phyloP scores from a whole-genome alignment of 2,329 filamentous ascomycete genomes.

The Elsinoe necatrix region DNA sequence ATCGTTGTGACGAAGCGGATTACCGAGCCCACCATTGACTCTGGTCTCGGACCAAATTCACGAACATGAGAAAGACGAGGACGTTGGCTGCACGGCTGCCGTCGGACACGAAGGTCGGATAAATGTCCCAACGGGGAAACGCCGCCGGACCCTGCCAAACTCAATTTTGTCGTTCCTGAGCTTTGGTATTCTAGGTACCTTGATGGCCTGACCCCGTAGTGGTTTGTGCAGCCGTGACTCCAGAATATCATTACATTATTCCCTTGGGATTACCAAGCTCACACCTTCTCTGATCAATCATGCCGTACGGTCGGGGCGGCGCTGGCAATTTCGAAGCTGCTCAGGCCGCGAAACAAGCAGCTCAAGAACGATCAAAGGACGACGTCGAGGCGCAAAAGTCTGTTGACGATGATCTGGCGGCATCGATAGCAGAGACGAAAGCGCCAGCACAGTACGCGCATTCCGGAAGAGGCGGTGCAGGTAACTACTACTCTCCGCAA shows the following conservation, averaged over 20 bases:
- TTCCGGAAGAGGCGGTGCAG: slow-evolving; percentile 38
- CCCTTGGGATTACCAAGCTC: too few species aligned
- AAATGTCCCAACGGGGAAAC: neutral
- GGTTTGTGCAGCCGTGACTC: neutral
- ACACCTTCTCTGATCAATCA: neutral
- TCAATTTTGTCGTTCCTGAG: neutral
- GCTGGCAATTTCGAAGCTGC: slow-evolving; percentile 36
- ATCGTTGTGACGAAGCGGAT: neutral
- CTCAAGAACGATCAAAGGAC: slow-evolving; percentile 24
- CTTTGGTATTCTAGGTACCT: neutral
- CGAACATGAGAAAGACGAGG: neutral
- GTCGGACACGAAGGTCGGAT: neutral
- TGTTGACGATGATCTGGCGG: slow-evolving; percentile 17
- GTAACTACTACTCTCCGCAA: slow-evolving; percentile 40
- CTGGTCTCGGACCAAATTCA: too few species aligned
- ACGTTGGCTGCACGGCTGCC: neutral
- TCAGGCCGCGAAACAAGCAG: slow-evolving; percentile 18
- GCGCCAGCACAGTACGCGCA: slow-evolving; percentile 33
- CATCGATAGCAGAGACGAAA: slow-evolving; percentile 19
- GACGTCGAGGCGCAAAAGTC: slow-evolving; percentile 33
- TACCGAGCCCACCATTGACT: neutral
- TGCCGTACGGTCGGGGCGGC: slow-evolving; percentile 34
- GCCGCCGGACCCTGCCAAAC: neutral
- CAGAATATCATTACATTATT: neutral
- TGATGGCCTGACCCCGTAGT: slow-evolving; percentile 4